Evolutionary conservation across 2,329 filamentous ascomycete genomes (phyloP).

Genomic region (Westerdykella ornata): DNA sequence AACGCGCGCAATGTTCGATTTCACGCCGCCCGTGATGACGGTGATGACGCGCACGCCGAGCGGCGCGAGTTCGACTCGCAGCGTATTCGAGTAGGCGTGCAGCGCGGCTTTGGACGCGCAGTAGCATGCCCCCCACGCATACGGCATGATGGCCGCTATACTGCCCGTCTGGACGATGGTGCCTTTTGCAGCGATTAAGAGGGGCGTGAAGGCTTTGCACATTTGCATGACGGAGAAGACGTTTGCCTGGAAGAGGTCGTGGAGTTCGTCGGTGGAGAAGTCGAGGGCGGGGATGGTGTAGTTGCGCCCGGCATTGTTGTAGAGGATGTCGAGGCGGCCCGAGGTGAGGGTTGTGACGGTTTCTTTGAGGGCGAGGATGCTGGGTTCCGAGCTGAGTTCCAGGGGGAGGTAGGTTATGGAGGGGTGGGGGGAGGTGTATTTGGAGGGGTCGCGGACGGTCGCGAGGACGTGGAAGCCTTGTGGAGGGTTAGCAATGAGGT

Average conservation of each 20-base stretch:
- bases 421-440: constrained; percentile 44
- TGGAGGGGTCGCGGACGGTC: constrained; percentile 48
- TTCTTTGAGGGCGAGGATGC: constrained; percentile 43
- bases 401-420: constrained; percentile 51
- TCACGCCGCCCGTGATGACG: constrained; percentile 54
- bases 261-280: constrained; percentile 37
- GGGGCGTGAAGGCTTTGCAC: constrained; percentile 51
- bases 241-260: constrained; percentile 39
- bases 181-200: constrained; percentile 44
- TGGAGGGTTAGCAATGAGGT: background rate
- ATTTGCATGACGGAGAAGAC: constrained; percentile 53
- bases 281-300: constrained; percentile 55
- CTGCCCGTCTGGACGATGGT: constrained; percentile 44
- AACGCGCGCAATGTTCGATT: constrained; percentile 52
- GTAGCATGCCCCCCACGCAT: constrained; percentile 44
- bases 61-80: constrained; percentile 52
- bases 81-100: constrained; percentile 52
- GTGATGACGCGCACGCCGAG: constrained; percentile 45
- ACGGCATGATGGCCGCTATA: constrained; percentile 40
- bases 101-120: constrained; percentile 56
- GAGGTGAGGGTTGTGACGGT: constrained; percentile 44
- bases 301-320: constrained; percentile 54
- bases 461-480: constrained; percentile 51
- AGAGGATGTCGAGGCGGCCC: constrained; percentile 49
- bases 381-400: constrained; percentile 48